Conservation (phyloP, 2,329 filamentous ascomycete genomes). For the Emmonsiellopsis sp. region DNA sequence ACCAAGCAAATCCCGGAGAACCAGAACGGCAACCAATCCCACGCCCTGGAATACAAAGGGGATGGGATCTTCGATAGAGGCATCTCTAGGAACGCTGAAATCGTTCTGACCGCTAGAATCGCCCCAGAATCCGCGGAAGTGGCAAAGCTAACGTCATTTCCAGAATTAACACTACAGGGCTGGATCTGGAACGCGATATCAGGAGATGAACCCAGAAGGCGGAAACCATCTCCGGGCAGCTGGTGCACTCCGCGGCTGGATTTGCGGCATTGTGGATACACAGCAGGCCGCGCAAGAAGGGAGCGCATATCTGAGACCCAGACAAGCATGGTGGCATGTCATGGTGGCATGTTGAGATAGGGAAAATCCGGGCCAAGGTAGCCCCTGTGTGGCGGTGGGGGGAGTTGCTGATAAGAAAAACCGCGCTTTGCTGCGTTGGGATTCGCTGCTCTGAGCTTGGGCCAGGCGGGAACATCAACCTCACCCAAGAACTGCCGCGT, state of each 20-base stretch:
- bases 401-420: no score
- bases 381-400: no score
- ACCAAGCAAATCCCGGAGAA: no score
- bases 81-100: neutral
- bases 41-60: no score
- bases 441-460: no score
- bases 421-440: no score
- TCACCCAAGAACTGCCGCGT: no score
- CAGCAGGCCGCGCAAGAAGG: neutral
- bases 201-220: neutral
- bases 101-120: neutral
- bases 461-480: no score
- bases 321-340: neutral
- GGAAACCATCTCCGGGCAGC: neutral
- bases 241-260: neutral
- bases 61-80: neutral
- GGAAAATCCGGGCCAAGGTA: no score
- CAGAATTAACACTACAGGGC: neutral
- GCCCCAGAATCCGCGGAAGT: neutral
- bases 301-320: neutral
- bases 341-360: no score
- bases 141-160: neutral
- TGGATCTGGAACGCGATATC: no score
- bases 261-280: neutral
- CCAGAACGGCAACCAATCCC: no score